These are phyloP conservation scores for Colletotrichum sp. DNA, from an alignment of 2,329 filamentous ascomycete species.

Conservation along the genomic window DNA sequence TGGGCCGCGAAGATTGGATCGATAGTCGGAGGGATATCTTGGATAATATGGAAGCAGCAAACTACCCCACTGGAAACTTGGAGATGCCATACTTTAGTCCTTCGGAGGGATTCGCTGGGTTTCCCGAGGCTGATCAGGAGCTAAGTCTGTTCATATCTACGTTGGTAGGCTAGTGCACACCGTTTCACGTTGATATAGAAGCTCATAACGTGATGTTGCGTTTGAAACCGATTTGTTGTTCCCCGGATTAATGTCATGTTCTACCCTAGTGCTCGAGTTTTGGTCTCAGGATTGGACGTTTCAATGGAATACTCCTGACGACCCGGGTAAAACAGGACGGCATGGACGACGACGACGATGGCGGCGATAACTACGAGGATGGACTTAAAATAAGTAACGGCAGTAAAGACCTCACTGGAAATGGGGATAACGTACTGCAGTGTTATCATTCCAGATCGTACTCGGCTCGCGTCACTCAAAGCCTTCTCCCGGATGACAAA, in stretches of 20 bases:
- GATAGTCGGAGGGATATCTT: neutral
- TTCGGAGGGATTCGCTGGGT: neutral
- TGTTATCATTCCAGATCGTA: neutral
- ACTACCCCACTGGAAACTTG: neutral
- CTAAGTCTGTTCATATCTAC: neutral
- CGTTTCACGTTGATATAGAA: neutral
- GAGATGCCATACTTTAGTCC: neutral
- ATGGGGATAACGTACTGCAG: neutral
- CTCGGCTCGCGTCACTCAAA: neutral
- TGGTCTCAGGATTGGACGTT: neutral
- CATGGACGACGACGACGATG: neutral
- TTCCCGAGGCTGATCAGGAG: neutral
- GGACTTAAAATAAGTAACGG: neutral
- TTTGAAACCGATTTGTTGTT: neutral
- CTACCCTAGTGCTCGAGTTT: neutral
- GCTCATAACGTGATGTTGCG: neutral
- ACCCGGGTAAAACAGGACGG: neutral
- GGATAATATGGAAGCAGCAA: neutral
- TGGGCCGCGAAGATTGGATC: neutral
- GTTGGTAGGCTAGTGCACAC: neutral
- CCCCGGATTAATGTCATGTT: fast-evolving
- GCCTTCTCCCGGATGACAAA: neutral
- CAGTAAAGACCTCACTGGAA: neutral
- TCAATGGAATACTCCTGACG: neutral
- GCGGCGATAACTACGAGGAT: neutral